phyloP scores from a whole-genome alignment of 257 asterid genomes.

The Solanum tarijense region DNA sequence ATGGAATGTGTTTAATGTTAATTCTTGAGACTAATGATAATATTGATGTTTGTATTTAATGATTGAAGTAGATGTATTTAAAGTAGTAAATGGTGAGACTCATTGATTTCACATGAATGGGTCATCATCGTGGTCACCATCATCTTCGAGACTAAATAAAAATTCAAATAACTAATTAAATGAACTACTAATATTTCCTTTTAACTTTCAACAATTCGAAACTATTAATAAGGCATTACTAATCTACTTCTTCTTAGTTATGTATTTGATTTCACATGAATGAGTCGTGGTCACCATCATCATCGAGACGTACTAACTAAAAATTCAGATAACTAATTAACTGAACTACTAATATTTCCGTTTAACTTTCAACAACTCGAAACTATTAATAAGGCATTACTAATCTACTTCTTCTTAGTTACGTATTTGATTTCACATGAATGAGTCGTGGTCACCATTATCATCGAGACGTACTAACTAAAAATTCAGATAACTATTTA shows the following conservation, averaged over 20 bases:
- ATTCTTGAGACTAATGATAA: neutral
- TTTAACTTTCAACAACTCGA: too few relatives aligned
- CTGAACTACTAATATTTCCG: accelerated
- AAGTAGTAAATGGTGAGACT: neutral
- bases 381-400: too few relatives aligned
- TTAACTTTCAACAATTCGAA: neutral
- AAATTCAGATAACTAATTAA: too few relatives aligned
- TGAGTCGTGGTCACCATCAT: neutral
- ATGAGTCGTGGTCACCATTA: neutral
- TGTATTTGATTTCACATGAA: too few relatives aligned
- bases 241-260: too few relatives aligned
- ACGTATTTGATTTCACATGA: neutral
- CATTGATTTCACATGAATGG: too few relatives aligned
- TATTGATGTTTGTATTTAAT: neutral
- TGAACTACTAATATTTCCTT: neutral
- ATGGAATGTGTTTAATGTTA: neutral
- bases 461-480: too few relatives aligned
- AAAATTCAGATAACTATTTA: too few relatives aligned
- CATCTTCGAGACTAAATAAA: neutral
- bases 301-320: too few relatives aligned
- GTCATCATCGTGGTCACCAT: neutral
- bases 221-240: too few relatives aligned
- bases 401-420: neutral
- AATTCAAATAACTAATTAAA: too few relatives aligned
- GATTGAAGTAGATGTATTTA: too few relatives aligned